A percentile compares a stretch with the other conserved stretches of the same genome.
Conservation (phyloP, 2,329 filamentous ascomycete genomes). For the Rhynchosporium graminicola region DNA sequence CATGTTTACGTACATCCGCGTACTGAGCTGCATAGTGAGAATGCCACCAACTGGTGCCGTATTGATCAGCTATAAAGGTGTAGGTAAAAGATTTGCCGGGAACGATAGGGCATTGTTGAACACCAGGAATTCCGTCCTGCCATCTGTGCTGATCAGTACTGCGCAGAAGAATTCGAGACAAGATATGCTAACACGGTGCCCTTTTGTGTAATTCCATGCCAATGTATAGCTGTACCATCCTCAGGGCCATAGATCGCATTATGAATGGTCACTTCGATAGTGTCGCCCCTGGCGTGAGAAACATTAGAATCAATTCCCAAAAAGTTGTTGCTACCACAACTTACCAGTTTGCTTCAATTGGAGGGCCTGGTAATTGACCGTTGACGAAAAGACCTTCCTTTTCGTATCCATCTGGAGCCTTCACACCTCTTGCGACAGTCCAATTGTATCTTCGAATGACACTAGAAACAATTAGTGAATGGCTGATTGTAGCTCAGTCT, state of each 20-base stretch:
- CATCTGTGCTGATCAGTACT: constrained; percentile 24
- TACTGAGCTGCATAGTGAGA: constrained; percentile 55
- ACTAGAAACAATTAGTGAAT: no score
- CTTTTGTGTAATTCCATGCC: constrained; percentile 52
- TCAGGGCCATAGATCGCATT: constrained; percentile 60
- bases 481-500: no score
- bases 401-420: constrained; percentile 43
- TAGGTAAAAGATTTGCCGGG: constrained; percentile 43
- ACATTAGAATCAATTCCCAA: no score
- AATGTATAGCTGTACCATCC: constrained; percentile 45
- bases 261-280: constrained; percentile 63
- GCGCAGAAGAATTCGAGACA: background rate
- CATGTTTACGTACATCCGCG: constrained; percentile 41
- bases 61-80: constrained; percentile 34
- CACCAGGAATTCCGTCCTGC: constrained; percentile 48
- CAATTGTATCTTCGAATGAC: no score
- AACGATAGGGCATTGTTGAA: constrained; percentile 66
- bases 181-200: constrained; percentile 21
- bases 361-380: constrained; percentile 40
- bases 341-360: constrained; percentile 42
- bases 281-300: constrained; percentile 37
- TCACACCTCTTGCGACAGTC: no score
- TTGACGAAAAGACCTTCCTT: constrained; percentile 54
- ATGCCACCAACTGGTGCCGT: constrained; percentile 52
- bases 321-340: no score